phyloP scores from a whole-genome alignment of 345 rosid genomes.

The Kandelia obovata region DNA sequence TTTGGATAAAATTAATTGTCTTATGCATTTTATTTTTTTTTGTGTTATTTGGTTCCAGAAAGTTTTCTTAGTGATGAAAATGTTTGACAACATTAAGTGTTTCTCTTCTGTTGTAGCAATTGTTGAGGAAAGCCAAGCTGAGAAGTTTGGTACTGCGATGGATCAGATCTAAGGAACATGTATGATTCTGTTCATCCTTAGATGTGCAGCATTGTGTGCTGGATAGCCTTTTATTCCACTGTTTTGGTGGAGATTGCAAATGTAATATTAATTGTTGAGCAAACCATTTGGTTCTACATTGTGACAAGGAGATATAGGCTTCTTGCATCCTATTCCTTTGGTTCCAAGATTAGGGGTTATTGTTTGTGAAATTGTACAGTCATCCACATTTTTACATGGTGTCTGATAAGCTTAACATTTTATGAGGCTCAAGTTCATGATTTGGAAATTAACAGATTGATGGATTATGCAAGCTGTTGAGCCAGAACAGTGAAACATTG shows the following conservation, averaged over 20 bases:
- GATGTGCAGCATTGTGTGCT: background rate
- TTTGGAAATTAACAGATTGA: slow-evolving; percentile 50
- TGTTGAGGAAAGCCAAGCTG: slow-evolving; percentile 56
- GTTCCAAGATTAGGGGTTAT: no score
- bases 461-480: slow-evolving; percentile 64
- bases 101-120: slow-evolving; percentile 44
- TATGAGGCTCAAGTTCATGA: slow-evolving; percentile 10
- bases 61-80: no score
- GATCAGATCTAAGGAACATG: slow-evolving; percentile 71
- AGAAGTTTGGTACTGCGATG: slow-evolving; percentile 55
- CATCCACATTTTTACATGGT: background rate
- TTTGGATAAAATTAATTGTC: background rate
- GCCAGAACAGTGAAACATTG: slow-evolving; percentile 59
- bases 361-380: no score
- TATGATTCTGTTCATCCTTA: slow-evolving; percentile 33
- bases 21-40: background rate
- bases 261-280: no score
- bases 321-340: no score
- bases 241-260: no score
- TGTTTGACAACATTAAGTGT: background rate
- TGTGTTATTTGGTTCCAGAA: background rate
- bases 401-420: slow-evolving; percentile 1
- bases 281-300: no score
- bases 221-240: background rate
- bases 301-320: no score